Conservation (phyloP, 495 filamentous ascomycete species). For the Aspergillus funiculosus region DNA sequence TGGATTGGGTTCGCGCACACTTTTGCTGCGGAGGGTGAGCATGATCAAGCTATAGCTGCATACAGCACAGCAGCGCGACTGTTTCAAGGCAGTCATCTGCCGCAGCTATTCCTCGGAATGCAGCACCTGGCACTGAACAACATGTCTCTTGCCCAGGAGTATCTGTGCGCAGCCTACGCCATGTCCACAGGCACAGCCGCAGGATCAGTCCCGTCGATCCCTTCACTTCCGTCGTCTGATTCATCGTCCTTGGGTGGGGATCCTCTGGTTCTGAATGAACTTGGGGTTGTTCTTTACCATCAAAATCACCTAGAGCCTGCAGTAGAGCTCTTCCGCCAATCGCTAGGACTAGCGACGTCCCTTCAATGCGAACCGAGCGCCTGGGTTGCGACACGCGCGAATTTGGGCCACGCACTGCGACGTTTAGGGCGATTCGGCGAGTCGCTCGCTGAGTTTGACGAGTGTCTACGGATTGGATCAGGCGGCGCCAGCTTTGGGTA, state of each 20-base stretch:
- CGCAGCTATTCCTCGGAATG: conserved; percentile 96
- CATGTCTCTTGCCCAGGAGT: conserved; percentile 91
- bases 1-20: conserved; percentile 99
- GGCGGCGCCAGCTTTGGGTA: conserved; percentile 56
- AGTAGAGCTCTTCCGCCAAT: conserved; percentile 63
- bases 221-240: conserved; percentile 48
- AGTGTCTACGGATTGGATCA: conserved; percentile 71
- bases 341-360: conserved; percentile 68
- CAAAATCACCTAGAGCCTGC: conserved; percentile 73
- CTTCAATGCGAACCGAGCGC: conserved; percentile 75
- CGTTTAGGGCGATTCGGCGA: conserved; percentile 62
- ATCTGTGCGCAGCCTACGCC: conserved; percentile 78
- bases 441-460: conserved; percentile 71
- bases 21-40: conserved; percentile 99
- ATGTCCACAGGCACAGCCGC: conserved; percentile 56
- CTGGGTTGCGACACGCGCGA: conserved; percentile 82
- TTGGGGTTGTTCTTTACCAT: conserved; percentile 91
- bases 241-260: conserved; percentile 49
- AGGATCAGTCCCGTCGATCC: conserved; percentile 25
- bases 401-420: conserved; percentile 81
- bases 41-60: conserved; percentile 96
- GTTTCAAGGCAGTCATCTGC: conserved; percentile 95
- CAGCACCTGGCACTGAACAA: conserved; percentile 95
- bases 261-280: conserved; percentile 88
- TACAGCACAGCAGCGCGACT: conserved; percentile 93